phyloP scores from a whole-genome alignment of 768 basidiomycete species.

The Boletellus ananiceps region DNA sequence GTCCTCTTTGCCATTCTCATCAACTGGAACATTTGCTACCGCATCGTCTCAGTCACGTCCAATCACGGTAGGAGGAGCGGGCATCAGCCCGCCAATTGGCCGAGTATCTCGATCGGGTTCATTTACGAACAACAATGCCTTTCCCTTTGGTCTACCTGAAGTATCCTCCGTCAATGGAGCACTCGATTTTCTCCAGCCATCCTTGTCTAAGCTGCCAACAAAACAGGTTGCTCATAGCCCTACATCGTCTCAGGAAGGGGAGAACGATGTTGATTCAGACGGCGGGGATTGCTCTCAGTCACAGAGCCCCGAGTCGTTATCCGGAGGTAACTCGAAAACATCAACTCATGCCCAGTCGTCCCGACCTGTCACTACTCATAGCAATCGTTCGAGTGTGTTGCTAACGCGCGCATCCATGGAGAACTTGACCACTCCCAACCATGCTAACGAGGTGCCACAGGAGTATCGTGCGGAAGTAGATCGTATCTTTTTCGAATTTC shows the following conservation, averaged over 20 bases:
- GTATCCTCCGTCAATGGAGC: constrained; percentile 23
- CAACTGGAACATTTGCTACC: constrained; percentile 29
- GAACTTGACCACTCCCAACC: constrained; percentile 27
- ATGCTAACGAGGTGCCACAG: constrained; percentile 64
- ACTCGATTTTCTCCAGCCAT: constrained; percentile 29
- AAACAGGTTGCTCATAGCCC: constrained; percentile 23
- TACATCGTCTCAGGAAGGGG: constrained; percentile 45
- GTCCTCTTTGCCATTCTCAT: constrained; percentile 28
- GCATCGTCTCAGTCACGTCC: constrained; percentile 25
- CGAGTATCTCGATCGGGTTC: constrained; percentile 58
- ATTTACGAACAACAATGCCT: constrained; percentile 43
- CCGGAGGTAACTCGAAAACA: constrained; percentile 20
- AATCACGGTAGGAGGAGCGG: constrained; percentile 16
- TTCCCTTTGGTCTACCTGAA: constrained; percentile 35
- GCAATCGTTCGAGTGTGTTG: constrained; percentile 9
- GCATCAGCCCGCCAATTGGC: constrained; percentile 39
- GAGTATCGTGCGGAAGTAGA: constrained; percentile 84
- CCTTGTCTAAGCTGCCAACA: constrained; percentile 6
- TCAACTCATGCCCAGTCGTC: constrained; percentile 23
- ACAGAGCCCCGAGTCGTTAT: constrained; percentile 30
- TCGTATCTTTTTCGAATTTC: constrained; percentile 84
- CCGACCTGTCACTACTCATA: constrained; percentile 16
- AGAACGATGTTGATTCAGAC: constrained; percentile 46
- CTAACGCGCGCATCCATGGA: constrained; percentile 22
- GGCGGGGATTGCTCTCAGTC: constrained; percentile 30